These are phyloP conservation scores for Pythium phragmiticola DNA, from an alignment of 352 stramenopile genomes.

Conservation along the genomic window DNA sequence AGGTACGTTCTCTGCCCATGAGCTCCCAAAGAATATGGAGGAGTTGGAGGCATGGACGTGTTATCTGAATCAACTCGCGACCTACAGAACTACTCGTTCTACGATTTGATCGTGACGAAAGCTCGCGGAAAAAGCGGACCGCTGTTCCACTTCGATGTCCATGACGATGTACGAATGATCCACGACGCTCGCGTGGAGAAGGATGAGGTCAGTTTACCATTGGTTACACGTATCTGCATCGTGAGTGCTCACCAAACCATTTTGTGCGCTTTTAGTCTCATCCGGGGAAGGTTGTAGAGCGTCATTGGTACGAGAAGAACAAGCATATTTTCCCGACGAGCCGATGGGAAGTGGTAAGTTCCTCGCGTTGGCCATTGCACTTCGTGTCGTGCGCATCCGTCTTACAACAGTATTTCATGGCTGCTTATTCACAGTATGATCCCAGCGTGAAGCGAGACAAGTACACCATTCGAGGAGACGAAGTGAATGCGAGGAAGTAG, in stretches of 20 bases:
- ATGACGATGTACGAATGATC: conserved; percentile 90
- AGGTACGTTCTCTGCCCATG: conserved; percentile 38
- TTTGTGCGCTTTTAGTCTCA: conserved; percentile 69
- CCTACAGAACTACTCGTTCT: conserved; percentile 95
- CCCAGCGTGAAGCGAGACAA: conserved; percentile 72
- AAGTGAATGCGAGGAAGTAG: conserved; percentile 46
- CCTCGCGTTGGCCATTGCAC: background rate
- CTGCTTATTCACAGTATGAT: conserved; percentile 52
- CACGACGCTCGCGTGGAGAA: conserved; percentile 96
- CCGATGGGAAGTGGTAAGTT: conserved; percentile 93
- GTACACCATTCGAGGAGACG: conserved; percentile 80
- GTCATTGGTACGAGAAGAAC: conserved; percentile 98
- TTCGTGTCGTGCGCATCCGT: background rate
- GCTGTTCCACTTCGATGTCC: conserved; percentile 98
- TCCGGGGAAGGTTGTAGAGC: conserved; percentile 97
- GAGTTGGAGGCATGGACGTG: no score
- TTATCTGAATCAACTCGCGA: background rate
- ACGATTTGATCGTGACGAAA: conserved; percentile 98
- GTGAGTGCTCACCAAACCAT: background rate
- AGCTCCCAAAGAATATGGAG: background rate
- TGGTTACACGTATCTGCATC: background rate
- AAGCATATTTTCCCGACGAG: conserved; percentile 99
- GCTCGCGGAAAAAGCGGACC: conserved; percentile 96
- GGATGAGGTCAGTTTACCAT: conserved; percentile 74
- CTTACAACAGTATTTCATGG: background rate